Evolutionary conservation across 2,329 filamentous ascomycete species (phyloP).

Genomic region (Ophiocordyceps camponoti-rufipedis): DNA sequence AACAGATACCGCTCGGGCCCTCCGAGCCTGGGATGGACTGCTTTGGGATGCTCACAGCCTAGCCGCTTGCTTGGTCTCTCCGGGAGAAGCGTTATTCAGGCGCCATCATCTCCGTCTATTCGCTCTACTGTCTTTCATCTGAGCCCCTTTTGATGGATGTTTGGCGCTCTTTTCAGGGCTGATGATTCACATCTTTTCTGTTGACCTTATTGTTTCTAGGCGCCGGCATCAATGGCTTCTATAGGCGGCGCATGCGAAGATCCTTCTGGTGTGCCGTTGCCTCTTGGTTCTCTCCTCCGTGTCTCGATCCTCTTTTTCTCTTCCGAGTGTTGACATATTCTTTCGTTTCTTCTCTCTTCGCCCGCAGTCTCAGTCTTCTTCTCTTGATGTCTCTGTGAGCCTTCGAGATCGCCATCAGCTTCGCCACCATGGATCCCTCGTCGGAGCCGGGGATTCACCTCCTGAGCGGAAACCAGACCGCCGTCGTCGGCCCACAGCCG

Average conservation of each 20-base stretch:
- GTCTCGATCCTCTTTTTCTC: neutral
- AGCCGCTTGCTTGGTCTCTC: neutral
- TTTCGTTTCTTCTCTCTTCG: neutral
- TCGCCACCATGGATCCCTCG: neutral
- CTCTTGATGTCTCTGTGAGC: neutral
- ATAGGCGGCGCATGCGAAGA: neutral
- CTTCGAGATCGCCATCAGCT: neutral
- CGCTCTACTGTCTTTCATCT: neutral
- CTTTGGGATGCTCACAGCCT: neutral
- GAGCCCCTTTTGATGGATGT: neutral
- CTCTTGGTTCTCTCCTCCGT: neutral
- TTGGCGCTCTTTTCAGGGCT: neutral
- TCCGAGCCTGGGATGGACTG: neutral
- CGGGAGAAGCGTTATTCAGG: neutral
- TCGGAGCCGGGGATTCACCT: slow-evolving; percentile 1
- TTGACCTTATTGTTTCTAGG: neutral
- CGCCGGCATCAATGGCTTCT: neutral
- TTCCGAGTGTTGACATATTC: neutral
- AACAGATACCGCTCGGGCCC: neutral
- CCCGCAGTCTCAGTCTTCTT: neutral
- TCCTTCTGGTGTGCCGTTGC: neutral
- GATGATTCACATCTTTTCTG: too few relatives aligned
- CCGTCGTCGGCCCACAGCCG: slow-evolving; percentile 1
- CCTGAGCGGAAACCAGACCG: slow-evolving; percentile 1
- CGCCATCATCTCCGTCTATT: neutral